These are phyloP conservation scores for Encephalitozoon hellem DNA, from an alignment of 371 early-diverging fungal genomes.

Conservation along the genomic window DNA sequence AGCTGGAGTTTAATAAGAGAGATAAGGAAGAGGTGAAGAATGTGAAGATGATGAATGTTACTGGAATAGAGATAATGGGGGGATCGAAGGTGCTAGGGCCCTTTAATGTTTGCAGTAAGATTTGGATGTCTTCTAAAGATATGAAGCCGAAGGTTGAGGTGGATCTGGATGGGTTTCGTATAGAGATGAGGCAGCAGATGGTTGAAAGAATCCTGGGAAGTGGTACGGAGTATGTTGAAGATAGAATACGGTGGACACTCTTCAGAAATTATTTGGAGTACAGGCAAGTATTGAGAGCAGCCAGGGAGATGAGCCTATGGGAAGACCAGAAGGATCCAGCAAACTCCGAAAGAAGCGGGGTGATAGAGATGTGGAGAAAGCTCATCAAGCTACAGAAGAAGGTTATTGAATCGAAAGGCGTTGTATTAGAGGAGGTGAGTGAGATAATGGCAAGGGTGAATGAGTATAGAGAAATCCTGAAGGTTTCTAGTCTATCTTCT, in stretches of 20 bases:
- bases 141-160: neutral
- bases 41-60: neutral
- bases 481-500: neutral
- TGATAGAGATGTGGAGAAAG: neutral
- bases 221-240: neutral
- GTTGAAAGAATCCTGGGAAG: neutral
- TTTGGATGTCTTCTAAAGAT: neutral
- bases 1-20: neutral
- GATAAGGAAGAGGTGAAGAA: neutral
- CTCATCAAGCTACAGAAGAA: neutral
- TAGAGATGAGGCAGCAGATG: neutral
- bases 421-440: neutral
- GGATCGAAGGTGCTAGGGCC: neutral
- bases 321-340: neutral
- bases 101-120: neutral
- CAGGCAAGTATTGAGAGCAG: neutral
- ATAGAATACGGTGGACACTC: neutral
- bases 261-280: neutral
- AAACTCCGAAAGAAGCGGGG: neutral
- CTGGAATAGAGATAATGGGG: neutral
- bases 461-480: neutral
- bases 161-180: neutral
- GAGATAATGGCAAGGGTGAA: neutral
- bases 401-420: neutral
- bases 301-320: neutral